A percentile compares a stretch with the other conserved stretches of the same genome.
These are phyloP conservation scores for Vitis hybrid DNA, from an alignment of 177 flowering plant species.

Conservation along the genomic window DNA sequence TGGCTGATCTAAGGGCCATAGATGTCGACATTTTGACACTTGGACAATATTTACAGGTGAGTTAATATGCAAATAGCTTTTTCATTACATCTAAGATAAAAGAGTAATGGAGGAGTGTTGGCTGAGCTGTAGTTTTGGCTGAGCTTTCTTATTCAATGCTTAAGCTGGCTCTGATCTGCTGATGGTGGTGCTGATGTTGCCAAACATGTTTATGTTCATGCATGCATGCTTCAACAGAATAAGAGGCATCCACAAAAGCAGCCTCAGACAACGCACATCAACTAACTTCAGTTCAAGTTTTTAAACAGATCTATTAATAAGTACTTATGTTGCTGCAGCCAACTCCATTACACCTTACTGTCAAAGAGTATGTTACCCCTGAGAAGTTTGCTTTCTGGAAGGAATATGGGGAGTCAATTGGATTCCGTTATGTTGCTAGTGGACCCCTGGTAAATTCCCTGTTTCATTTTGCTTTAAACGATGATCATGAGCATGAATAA, in stretches of 20 bases:
- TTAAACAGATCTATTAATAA: no score
- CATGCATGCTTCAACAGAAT: no score
- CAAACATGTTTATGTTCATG: neutral
- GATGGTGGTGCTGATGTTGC: neutral
- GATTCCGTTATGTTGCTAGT: slow-evolving; percentile 93
- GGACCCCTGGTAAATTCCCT: slow-evolving; percentile 75
- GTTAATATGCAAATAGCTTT: slow-evolving; percentile 3
- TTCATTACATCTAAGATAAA: no score
- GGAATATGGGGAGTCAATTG: slow-evolving; percentile 92
- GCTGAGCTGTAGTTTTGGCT: neutral
- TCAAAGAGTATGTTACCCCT: slow-evolving; percentile 89
- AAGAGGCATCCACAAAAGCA: no score
- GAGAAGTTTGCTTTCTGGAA: slow-evolving; percentile 92
- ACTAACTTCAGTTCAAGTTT: no score
- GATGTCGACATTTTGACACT: slow-evolving; percentile 88
- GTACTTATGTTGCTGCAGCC: slow-evolving; percentile 53
- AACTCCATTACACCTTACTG: slow-evolving; percentile 90
- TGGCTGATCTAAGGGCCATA: slow-evolving; percentile 81
- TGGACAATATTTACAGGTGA: slow-evolving; percentile 92
- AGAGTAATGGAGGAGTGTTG: no score
- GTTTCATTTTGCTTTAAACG: no score
- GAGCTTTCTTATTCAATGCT: neutral
- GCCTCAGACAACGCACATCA: no score
- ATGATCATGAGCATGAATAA: no score
- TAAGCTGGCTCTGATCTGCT: slow-evolving; percentile 1